Evolutionary conservation across 1,139 yeast species (phyloP).

Genomic region (Lodderomyces metapsilosis): DNA sequence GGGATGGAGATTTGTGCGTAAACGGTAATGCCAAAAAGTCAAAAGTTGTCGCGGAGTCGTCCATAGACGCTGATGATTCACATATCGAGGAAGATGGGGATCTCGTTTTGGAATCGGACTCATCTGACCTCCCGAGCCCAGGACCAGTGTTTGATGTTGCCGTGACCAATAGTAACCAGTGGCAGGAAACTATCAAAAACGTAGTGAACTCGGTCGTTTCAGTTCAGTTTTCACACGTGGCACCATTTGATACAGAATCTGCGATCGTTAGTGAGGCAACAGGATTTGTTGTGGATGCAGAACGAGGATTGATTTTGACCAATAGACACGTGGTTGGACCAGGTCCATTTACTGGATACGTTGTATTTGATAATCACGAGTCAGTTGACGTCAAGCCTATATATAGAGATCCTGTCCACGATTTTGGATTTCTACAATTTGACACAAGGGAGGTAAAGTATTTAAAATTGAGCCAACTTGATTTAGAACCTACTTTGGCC

Average conservation of each 20-base stretch:
- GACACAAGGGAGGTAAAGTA: constrained; percentile 72
- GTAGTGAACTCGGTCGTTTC: constrained; percentile 89
- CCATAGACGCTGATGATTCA: neutral
- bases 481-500: constrained; percentile 78
- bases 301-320: constrained; percentile 78
- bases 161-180: constrained; percentile 25
- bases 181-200: constrained; percentile 81
- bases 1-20: constrained; percentile 16
- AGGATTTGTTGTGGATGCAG: constrained; percentile 90
- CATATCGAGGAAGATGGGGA: constrained; percentile 14
- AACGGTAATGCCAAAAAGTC: constrained; percentile 14
- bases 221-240: constrained; percentile 84
- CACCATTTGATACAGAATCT: constrained; percentile 81
- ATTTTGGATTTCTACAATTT: constrained; percentile 76
- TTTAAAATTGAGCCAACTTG: constrained; percentile 65
- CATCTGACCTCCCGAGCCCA: constrained; percentile 10
- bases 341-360: constrained; percentile 89
- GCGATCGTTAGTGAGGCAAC: constrained; percentile 88
- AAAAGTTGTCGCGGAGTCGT: neutral
- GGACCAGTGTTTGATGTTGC: constrained; percentile 16
- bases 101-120: constrained; percentile 15
- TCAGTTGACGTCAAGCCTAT: constrained; percentile 85
- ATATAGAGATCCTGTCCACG: constrained; percentile 85
- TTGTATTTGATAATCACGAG: constrained; percentile 92
- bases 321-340: constrained; percentile 95